These are phyloP conservation scores for Aspergillus kassunensis DNA, from an alignment of 495 filamentous ascomycete species.

Conservation along the genomic window DNA sequence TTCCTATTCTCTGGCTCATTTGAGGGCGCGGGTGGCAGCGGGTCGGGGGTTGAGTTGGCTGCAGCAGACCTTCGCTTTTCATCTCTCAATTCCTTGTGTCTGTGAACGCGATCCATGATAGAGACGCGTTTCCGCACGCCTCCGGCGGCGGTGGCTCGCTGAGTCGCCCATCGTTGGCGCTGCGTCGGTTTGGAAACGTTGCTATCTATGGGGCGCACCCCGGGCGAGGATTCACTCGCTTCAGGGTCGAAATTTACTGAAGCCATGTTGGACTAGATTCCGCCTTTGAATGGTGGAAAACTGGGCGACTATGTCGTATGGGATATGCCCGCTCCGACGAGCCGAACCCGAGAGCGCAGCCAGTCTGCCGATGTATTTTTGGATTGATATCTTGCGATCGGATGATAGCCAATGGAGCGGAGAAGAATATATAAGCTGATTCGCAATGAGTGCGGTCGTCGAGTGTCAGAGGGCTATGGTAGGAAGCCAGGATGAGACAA, in stretches of 20 bases:
- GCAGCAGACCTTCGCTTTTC: conserved; percentile 65
- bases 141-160: conserved; percentile 67
- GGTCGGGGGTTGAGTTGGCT: conserved; percentile 30
- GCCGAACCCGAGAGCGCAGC: conserved; percentile 23
- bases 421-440: background rate
- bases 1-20: conserved; percentile 34
- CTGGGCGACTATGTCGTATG: conserved; percentile 10
- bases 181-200: conserved; percentile 58
- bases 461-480: background rate
- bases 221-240: conserved; percentile 19
- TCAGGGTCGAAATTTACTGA: conserved; percentile 29
- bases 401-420: background rate
- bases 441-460: background rate
- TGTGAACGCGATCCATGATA: conserved; percentile 74
- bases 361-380: conserved; percentile 14
- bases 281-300: conserved; percentile 30
- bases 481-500: background rate
- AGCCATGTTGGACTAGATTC: conserved; percentile 35
- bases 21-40: conserved; percentile 38
- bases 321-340: conserved; percentile 27
- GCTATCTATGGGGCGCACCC: conserved; percentile 36
- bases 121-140: conserved; percentile 77
- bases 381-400: background rate
- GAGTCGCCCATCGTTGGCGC: conserved; percentile 91
- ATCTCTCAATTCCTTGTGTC: conserved; percentile 49